Conservation (phyloP, 345 rosid genomes). For the Orychophragmus violaceus region DNA sequence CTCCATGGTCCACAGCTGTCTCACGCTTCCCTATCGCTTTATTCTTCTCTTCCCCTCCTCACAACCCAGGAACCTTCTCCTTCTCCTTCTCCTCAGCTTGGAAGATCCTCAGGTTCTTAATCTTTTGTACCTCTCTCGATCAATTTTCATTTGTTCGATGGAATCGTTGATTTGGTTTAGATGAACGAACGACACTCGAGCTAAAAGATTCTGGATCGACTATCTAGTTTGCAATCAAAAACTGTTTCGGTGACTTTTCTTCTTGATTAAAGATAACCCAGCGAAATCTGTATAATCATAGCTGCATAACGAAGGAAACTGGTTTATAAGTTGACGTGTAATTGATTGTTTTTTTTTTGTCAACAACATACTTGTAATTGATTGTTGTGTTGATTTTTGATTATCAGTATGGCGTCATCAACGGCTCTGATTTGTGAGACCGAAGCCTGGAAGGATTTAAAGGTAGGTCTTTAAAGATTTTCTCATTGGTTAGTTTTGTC, state of each 20-base stretch:
- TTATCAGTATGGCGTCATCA: conserved; percentile 51
- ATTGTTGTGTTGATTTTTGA: neutral
- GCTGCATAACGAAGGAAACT: neutral
- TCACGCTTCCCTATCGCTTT: conserved; percentile 7
- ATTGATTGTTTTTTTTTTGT: neutral
- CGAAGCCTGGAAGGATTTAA: conserved; percentile 79
- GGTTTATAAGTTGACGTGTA: neutral
- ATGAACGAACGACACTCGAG: neutral
- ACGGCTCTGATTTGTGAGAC: conserved; percentile 61
- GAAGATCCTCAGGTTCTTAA: conserved; percentile 2
- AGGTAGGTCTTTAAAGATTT: conserved; percentile 35
- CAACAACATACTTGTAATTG: no score
- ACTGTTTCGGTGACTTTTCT: neutral
- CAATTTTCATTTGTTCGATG: neutral
- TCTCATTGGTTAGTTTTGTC: neutral
- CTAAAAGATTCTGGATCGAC: neutral
- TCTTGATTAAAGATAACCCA: neutral
- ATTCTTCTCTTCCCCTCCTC: neutral
- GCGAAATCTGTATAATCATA: neutral
- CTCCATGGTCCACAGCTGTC: conserved; percentile 1
- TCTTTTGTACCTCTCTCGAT: neutral
- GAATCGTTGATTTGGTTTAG: neutral
- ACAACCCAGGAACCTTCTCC: neutral
- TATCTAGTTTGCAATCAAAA: neutral
- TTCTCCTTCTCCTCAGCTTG: conserved; percentile 1